These are phyloP conservation scores for Pseudognaphalium luteoalbum DNA, from an alignment of 129 eudicot genomes.

Conservation along the genomic window DNA sequence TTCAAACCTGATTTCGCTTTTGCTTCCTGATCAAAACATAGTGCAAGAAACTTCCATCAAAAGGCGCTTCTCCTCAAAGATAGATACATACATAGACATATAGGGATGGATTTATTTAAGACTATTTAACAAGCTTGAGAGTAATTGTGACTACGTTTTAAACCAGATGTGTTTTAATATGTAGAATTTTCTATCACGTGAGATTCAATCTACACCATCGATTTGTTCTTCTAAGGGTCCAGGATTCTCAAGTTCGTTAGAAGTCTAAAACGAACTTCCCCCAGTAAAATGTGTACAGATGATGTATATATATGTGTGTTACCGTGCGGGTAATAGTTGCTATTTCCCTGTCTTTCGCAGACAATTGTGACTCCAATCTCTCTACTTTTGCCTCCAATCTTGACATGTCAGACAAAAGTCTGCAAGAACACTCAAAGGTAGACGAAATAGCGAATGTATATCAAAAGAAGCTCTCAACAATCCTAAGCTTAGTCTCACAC, in stretches of 20 bases:
- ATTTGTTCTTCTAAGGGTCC: not conserved
- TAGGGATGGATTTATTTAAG: not conserved
- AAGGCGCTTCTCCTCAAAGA: not conserved
- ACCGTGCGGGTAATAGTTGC: conserved; percentile 85
- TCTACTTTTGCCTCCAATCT: conserved; percentile 82
- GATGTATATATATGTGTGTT: conserved; percentile 1
- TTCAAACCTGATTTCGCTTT: conserved; percentile 75
- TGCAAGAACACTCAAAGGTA: conserved; percentile 16
- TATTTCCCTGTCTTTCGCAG: conserved; percentile 86
- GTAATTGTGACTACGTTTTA: not conserved
- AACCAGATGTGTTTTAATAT: not conserved
- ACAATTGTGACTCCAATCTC: conserved; percentile 70
- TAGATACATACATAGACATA: not conserved
- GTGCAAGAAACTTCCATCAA: not conserved
- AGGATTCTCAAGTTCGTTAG: not conserved
- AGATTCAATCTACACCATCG: no score
- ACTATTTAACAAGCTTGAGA: not conserved
- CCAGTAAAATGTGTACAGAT: not conserved
- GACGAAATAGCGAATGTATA: not conserved
- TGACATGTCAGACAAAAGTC: conserved; percentile 75
- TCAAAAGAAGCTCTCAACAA: not conserved
- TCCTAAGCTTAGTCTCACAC: not conserved
- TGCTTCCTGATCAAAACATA: conserved; percentile 60
- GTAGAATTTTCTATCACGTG: not conserved
- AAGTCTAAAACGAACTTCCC: not conserved